Evolutionary conservation across 1,284 basidiomycete genomes (phyloP), one percentile per base, ranked within the genome.

Genomic region (Pulchroboletus neoregius): DNA sequence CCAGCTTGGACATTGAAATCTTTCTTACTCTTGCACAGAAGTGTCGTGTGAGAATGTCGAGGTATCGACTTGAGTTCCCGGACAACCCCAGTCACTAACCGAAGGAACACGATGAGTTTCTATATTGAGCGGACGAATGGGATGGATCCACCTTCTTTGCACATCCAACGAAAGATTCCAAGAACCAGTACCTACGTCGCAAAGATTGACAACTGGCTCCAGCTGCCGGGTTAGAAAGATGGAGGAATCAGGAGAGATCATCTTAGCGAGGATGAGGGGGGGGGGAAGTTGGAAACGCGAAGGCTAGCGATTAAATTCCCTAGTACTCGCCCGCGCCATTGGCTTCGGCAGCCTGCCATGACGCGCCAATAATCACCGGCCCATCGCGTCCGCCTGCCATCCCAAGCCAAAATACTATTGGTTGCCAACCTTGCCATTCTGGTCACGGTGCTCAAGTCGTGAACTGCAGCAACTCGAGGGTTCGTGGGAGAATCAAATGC

Each of bases 341-440:
- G 34, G 42, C 26, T 35, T 31, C 42, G 46, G 56, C 36, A 31
- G 54, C 27, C 46, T 43, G 45, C 58, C 54, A 55, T 20, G 1
- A 6, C 4, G 5, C 5, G 41, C 52, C 52, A 43, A 37, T 5
- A 4, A 1, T 6, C 15, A 11, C 30, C 22, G 11, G 34, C 4
- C n/a, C 2, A 20, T 16, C 39, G 27, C 26, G 11, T 13, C 43
- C 12, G 18, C 43, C n/a, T 11, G 45, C 38, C 53, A 42, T 20
- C 18, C 4, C 39, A 6, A 6, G 45, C 45, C 45, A 56, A 46
- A 34, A 15, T 13, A 27, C 3, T 10, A 40, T 35, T 28, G 57
- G 46, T 32, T 11, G 45, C 36, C 58, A 44, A 34, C 15, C 26
- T 43, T 12, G 15, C n/a, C 26, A 20, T 4, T 20, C 20, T 20